A percentile compares a stretch with the other conserved stretches of the same genome.
Evolutionary conservation across 768 basidiomycete species (phyloP).

Genomic region (Heimioporus sp.): DNA sequence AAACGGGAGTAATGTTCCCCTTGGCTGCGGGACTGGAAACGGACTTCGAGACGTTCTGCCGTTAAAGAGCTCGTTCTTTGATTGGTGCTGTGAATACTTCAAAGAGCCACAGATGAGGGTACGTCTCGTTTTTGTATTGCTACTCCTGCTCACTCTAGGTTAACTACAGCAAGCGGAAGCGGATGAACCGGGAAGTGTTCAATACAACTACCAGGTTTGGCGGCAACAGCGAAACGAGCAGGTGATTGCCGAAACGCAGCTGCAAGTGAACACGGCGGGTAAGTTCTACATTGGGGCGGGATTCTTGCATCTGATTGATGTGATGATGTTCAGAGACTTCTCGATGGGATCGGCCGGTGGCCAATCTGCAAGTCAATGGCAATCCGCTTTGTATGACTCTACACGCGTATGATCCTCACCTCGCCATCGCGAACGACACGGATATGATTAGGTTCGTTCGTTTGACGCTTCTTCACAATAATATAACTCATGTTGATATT

Average conservation of each 20-base stretch:
- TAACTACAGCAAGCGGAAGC: conserved; percentile 78
- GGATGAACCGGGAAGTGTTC: conserved; percentile 92
- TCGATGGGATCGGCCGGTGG: conserved; percentile 73
- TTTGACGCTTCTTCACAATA: conserved; percentile 2
- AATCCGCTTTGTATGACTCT: conserved; percentile 78
- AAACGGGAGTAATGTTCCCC: conserved; percentile 59
- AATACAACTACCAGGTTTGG: conserved; percentile 96
- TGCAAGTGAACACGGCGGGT: conserved; percentile 77
- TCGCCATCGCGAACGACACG: conserved; percentile 80
- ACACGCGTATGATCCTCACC: conserved; percentile 89
- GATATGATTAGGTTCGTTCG: conserved; percentile 78
- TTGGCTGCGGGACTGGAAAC: conserved; percentile 76
- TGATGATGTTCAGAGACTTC: conserved; percentile 44
- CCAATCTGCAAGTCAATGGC: conserved; percentile 56
- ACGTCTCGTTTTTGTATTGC: conserved; percentile 23
- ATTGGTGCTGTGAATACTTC: conserved; percentile 97
- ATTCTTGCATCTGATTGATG: neutral
- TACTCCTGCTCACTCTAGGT: conserved; percentile 8
- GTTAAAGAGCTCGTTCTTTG: conserved; percentile 88
- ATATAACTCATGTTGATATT: neutral
- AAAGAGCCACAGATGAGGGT: conserved; percentile 99
- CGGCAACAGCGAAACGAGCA: conserved; percentile 87
- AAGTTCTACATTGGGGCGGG: conserved; percentile 32
- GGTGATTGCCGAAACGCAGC: conserved; percentile 63
- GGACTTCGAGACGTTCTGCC: conserved; percentile 86